These are phyloP conservation scores for Amanita jacksonii DNA, from an alignment of 768 basidiomycete species.

Conservation along the genomic window DNA sequence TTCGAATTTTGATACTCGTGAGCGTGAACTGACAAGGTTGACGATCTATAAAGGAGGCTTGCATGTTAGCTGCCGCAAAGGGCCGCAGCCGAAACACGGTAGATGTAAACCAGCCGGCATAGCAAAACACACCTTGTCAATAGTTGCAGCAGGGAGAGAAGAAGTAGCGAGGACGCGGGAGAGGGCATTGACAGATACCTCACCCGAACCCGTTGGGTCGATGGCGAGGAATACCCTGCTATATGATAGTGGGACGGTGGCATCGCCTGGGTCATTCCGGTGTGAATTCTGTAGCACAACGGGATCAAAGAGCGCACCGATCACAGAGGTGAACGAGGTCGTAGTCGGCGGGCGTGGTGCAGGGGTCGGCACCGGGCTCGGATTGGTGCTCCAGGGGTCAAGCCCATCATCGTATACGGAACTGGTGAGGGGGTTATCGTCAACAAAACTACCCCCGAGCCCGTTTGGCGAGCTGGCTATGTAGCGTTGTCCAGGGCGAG, in stretches of 20 bases:
- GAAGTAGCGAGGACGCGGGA: conserved; percentile 76
- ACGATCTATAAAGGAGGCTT: conserved; percentile 59
- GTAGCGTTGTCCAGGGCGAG: conserved; percentile 65
- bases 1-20: conserved; percentile 78
- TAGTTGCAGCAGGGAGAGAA: conserved; percentile 66
- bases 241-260: conserved; percentile 74
- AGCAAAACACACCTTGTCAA: conserved; percentile 56
- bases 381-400: conserved; percentile 73
- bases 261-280: conserved; percentile 45
- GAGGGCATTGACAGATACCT: conserved; percentile 74
- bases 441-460: conserved; percentile 65
- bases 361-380: conserved; percentile 61
- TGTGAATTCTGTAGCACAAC: conserved; percentile 1
- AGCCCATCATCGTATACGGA: conserved; percentile 75
- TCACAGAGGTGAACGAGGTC: conserved; percentile 57
- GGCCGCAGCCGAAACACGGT: too few species aligned
- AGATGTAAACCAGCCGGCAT: neutral
- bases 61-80: neutral
- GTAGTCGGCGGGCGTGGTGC: conserved; percentile 34
- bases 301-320: conserved; percentile 35
- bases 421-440: conserved; percentile 63
- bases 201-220: conserved; percentile 61
- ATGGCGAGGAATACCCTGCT: conserved; percentile 62
- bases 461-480: conserved; percentile 43
- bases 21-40: conserved; percentile 73